These are phyloP conservation scores for Microdochium bolleyi DNA, from an alignment of 2,329 filamentous ascomycete genomes.

Conservation along the genomic window DNA sequence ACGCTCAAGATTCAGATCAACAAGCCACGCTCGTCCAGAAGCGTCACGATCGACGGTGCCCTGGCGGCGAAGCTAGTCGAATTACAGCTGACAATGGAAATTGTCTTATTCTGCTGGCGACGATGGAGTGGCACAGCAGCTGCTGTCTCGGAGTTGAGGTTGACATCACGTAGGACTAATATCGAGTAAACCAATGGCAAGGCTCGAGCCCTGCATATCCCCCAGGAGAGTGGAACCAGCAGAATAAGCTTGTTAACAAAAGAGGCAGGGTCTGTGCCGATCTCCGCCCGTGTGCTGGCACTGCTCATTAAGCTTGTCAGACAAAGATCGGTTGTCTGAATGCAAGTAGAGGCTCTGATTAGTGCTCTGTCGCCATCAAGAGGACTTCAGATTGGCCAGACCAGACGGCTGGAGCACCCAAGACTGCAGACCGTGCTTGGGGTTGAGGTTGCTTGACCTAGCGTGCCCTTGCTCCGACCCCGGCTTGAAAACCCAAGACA, in stretches of 20 bases:
- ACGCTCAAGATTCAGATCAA: not conserved
- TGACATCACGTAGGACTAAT: not conserved
- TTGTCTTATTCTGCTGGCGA: not conserved
- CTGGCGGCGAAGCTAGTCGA: not conserved
- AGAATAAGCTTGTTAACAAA: not conserved
- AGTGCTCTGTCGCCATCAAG: not conserved
- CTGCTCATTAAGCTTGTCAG: not conserved
- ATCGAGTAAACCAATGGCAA: not conserved
- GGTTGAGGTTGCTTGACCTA: not conserved
- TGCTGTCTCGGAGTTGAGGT: not conserved
- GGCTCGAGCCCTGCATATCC: not conserved
- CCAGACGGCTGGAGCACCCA: not conserved
- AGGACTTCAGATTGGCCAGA: not conserved
- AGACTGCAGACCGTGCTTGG: not conserved
- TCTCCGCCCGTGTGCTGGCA: not conserved
- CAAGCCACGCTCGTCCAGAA: not conserved
- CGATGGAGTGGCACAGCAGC: not conserved
- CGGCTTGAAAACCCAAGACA: not conserved
- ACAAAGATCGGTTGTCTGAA: not conserved
- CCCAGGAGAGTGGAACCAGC: not conserved
- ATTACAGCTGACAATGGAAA: not conserved
- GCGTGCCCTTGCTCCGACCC: not conserved
- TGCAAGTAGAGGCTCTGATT: not conserved
- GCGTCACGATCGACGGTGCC: not conserved
- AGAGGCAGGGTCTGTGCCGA: not conserved